Evolutionary conservation across 2,329 filamentous ascomycete genomes (phyloP).

Genomic region (Fusarium metavorans): DNA sequence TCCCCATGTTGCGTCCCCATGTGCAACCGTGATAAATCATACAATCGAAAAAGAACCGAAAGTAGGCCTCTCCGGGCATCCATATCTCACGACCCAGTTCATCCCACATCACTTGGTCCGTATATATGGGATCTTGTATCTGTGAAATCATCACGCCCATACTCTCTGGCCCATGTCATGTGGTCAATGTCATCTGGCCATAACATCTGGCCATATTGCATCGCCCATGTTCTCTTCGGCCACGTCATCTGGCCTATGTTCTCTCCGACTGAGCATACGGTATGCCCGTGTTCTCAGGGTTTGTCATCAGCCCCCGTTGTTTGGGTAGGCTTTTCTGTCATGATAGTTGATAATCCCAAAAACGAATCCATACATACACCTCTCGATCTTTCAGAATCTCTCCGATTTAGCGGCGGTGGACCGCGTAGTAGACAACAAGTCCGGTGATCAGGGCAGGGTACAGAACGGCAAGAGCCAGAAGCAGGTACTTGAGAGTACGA

Average conservation of each 20-base stretch:
- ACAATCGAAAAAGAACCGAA: neutral
- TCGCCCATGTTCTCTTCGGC: neutral
- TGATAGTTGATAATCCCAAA: neutral
- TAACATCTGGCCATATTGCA: neutral
- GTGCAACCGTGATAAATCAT: constrained; percentile 3
- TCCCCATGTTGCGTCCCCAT: neutral
- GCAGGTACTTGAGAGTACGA: constrained; percentile 49
- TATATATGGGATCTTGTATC: constrained; percentile 1
- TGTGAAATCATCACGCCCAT: neutral
- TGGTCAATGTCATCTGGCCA: neutral
- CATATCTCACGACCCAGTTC: constrained; percentile 2
- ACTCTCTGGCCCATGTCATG: neutral
- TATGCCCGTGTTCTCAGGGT: neutral
- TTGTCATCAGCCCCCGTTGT: neutral
- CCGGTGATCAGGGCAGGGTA: constrained; percentile 49
- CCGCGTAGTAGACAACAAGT: constrained; percentile 48
- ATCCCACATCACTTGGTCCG: neutral
- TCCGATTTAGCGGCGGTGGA: constrained; percentile 9
- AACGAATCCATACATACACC: constrained; percentile 10
- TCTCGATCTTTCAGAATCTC: neutral
- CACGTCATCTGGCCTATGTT: neutral
- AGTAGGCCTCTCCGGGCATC: neutral
- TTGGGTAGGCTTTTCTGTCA: neutral
- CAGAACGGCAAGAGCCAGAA: constrained; percentile 51
- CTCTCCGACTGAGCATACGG: neutral